Evolutionary conservation across 495 filamentous ascomycete species (phyloP).

Genomic region (Talaromyces wortmannii): DNA sequence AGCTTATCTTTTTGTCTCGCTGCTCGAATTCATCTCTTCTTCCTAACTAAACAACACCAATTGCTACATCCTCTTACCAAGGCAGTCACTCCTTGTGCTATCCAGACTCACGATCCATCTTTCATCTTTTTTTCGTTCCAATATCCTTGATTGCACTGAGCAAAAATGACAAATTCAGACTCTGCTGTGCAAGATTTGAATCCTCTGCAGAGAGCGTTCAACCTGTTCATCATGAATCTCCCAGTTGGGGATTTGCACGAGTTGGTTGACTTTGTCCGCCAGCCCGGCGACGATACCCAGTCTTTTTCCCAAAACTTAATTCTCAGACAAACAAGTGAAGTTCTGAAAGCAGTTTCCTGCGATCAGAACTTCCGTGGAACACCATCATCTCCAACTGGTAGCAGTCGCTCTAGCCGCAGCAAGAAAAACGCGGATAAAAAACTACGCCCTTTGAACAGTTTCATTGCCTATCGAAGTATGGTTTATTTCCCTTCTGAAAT

Average conservation of each 20-base stretch:
- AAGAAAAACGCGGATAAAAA: slow-evolving; percentile 5
- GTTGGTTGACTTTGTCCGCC: slow-evolving; percentile 6
- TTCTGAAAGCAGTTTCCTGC: background rate
- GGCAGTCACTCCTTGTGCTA: background rate
- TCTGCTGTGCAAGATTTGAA: background rate
- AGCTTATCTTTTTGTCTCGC: background rate
- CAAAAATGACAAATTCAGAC: background rate
- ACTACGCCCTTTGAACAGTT: slow-evolving; percentile 35
- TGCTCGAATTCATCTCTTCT: background rate
- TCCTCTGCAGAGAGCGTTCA: slow-evolving; percentile 13
- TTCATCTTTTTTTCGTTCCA: background rate
- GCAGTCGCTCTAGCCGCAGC: background rate
- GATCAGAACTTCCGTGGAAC: background rate
- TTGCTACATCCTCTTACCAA: background rate
- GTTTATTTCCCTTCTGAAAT: background rate
- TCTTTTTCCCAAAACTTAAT: background rate
- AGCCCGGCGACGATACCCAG: background rate
- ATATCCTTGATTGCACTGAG: background rate
- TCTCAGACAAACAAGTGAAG: background rate
- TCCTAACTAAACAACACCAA: background rate
- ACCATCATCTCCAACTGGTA: slow-evolving; percentile 4
- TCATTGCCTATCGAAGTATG: slow-evolving; percentile 43
- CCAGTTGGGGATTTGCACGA: slow-evolving; percentile 9
- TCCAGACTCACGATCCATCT: background rate
- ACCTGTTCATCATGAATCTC: slow-evolving; percentile 10